Evolutionary conservation across 345 rosid genomes (phyloP).

Genomic region (Streptanthus diversifolius): DNA sequence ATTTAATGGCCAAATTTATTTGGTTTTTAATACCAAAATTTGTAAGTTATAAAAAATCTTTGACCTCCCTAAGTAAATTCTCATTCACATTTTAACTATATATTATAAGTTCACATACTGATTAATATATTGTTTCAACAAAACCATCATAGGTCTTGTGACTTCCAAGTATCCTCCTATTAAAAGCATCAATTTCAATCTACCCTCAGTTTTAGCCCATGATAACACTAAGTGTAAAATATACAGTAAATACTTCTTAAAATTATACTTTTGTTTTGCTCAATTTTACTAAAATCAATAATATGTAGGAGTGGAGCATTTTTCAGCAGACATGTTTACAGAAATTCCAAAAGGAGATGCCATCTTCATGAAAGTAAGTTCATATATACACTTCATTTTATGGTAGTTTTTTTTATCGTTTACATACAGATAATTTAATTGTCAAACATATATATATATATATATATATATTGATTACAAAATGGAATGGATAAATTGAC

Average conservation of each 20-base stretch:
- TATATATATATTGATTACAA: too few relatives aligned
- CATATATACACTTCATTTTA: background rate
- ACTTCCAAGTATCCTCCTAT: slow-evolving; percentile 45
- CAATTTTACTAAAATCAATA: background rate
- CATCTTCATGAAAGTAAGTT: slow-evolving; percentile 69
- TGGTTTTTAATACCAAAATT: too few relatives aligned
- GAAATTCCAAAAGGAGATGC: slow-evolving; percentile 69
- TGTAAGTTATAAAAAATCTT: too few relatives aligned
- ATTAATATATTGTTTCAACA: too few relatives aligned
- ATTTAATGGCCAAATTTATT: too few relatives aligned
- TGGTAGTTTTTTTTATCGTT: background rate
- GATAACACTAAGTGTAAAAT: background rate
- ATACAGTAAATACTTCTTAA: background rate
- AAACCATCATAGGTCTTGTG: slow-evolving; percentile 37
- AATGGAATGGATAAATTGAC: background rate
- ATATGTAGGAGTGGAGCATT: slow-evolving; percentile 56
- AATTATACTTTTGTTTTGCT: background rate
- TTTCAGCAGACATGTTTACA: slow-evolving; percentile 75
- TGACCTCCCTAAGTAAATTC: too few relatives aligned
- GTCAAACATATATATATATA: background rate
- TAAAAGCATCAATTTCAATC: slow-evolving; percentile 46
- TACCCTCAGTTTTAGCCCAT: slow-evolving; percentile 21
- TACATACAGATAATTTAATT: background rate
- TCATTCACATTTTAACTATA: too few relatives aligned
- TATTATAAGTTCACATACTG: too few relatives aligned